Base-by-base conservation (phyloP, 768 basidiomycete species). In the Mycena vulgaris region DNA sequence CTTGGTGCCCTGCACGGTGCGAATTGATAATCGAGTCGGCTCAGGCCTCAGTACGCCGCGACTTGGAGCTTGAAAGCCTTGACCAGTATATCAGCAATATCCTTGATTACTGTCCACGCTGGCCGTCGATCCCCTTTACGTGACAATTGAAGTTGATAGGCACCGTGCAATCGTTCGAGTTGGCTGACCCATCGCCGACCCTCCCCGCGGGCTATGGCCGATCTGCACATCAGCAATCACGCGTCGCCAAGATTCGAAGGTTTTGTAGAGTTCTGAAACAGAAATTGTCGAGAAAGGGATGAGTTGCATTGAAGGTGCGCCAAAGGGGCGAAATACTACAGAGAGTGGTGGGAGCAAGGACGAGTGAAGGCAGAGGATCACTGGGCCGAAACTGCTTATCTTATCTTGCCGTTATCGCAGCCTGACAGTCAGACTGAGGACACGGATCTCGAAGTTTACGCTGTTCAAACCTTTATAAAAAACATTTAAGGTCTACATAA, bases 401-500 rank as follows among this genome's bases (percentile, higher is more conserved):
- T n/a, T n/a, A n/a, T n/a, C n/a, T n/a, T n/a, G n/a, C n/a, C n/a
- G n/a, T n/a, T n/a, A n/a, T n/a, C n/a, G n/a, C n/a, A n/a, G n/a
- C n/a, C n/a, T n/a, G n/a, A n/a, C n/a, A n/a, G n/a, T 14, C 35
- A 37, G 14, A 37, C 14, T 37, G 6, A 14, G 14, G 35, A 37
- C 35, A 37, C 14, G 35, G 14, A 6, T 37, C 14, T 17, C 30
- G 16, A 2, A 52, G 1, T 19, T 16, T 5, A 17, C 17, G 17
- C 16, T 17, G 5, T 19, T 27, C 27, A 16, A 52, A 40, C 8
- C 33, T 19, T 25, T 6, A 10, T 21, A n/a, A 27, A 31, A 35
- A 31, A 8, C 11, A 13, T 25, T 28, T 33, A 27, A 59, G 10
- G 1, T 69, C 48, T 76, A 78, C 28, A 76, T 16, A 28, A 73